Conservation (phyloP, 2,329 filamentous ascomycete genomes). For the Phaeosphaeriaceae sp. region DNA sequence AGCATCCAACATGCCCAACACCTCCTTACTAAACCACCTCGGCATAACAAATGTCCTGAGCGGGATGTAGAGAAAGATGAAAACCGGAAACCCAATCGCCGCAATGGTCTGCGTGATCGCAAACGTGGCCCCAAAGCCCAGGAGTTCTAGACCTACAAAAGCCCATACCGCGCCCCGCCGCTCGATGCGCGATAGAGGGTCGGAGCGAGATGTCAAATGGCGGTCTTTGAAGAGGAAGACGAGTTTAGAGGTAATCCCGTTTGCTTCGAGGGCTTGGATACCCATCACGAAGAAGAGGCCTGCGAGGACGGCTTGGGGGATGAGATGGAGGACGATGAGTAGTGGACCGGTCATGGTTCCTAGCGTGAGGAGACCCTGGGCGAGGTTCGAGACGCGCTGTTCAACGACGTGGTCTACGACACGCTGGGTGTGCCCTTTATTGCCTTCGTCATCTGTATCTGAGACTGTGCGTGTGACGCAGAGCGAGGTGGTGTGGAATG, state of each 20-base stretch:
- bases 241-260: constrained; percentile 62
- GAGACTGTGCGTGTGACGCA: constrained; percentile 51
- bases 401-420: constrained; percentile 61
- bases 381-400: constrained; percentile 64
- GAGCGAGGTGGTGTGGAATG: constrained; percentile 65
- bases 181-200: constrained; percentile 56
- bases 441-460: constrained; percentile 50
- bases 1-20: constrained; percentile 61
- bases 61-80: constrained; percentile 65
- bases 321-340: constrained; percentile 61
- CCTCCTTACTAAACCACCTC: constrained; percentile 57
- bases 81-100: constrained; percentile 66
- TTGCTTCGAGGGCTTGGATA: constrained; percentile 60
- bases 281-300: constrained; percentile 68
- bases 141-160: constrained; percentile 61
- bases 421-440: constrained; percentile 54
- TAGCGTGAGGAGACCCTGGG: constrained; percentile 63
- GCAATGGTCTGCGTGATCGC: constrained; percentile 68
- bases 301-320: constrained; percentile 62
- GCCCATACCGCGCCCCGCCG: constrained; percentile 55
- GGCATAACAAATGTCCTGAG: constrained; percentile 61
- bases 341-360: constrained; percentile 66
- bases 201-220: constrained; percentile 57
- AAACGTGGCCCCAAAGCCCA: constrained; percentile 62
- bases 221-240: constrained; percentile 58